A percentile compares a stretch with the other conserved stretches of the same genome.
Conservation (phyloP, 257 asterid species). For the Voacanga thouarsii region DNA sequence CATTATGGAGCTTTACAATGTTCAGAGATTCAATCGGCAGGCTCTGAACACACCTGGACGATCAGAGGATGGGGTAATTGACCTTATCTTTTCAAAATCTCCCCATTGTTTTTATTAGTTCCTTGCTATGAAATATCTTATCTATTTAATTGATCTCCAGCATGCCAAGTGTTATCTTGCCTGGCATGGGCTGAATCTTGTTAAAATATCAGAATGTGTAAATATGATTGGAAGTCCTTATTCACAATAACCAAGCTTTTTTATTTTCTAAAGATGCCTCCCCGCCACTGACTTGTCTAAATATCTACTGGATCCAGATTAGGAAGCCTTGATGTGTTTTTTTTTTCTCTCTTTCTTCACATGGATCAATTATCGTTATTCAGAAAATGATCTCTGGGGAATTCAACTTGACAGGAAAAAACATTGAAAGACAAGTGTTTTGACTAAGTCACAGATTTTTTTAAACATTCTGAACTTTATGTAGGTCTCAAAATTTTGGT, state of each 20-base stretch:
- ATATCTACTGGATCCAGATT: neutral
- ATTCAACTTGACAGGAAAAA: neutral
- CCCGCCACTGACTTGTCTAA: neutral
- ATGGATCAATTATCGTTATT: neutral
- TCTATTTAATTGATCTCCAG: neutral
- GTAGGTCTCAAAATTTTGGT: neutral
- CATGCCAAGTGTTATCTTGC: neutral
- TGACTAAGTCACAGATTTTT: neutral
- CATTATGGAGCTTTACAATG: slow-evolving; percentile 86
- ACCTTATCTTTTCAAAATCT: slow-evolving; percentile 1
- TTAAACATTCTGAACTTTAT: neutral
- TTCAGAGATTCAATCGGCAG: slow-evolving; percentile 78
- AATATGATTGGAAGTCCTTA: neutral
- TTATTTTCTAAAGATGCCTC: neutral
- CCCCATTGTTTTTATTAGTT: neutral
- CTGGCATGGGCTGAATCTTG: neutral
- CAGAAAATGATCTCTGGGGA: neutral
- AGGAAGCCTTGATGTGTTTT: too few species aligned
- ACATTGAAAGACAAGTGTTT: neutral
- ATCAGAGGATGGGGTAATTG: slow-evolving; percentile 82
- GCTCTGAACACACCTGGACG: slow-evolving; percentile 72
- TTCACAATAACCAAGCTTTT: neutral
- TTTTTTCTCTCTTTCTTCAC: neutral
- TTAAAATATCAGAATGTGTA: neutral
- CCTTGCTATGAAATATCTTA: neutral